Percentiles rank a stretch among this genome's conserved stretches.
Evolutionary conservation across 1,139 yeast species (phyloP).

Genomic region (Sugiyamaella xylanicola): DNA sequence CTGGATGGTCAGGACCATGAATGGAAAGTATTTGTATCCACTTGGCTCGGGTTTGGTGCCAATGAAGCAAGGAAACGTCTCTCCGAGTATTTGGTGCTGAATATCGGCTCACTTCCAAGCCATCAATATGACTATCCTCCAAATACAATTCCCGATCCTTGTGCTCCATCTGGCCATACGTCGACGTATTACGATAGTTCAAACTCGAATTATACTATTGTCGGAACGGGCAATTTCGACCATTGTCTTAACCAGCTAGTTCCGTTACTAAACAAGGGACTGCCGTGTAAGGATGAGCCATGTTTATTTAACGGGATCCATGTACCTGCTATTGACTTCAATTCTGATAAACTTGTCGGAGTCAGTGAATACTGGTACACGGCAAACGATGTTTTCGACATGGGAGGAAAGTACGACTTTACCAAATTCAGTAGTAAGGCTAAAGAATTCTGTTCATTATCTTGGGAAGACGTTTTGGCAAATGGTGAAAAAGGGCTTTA

Average conservation of each 20-base stretch:
- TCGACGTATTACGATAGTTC: slow-evolving; percentile 30
- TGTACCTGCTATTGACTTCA: slow-evolving; percentile 68
- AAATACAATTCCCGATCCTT: slow-evolving; percentile 54
- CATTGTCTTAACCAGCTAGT: slow-evolving; percentile 40
- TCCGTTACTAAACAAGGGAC: slow-evolving; percentile 52
- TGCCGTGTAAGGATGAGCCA: slow-evolving; percentile 48
- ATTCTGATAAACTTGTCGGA: slow-evolving; percentile 65
- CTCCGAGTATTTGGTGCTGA: slow-evolving; percentile 40
- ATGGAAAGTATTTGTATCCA: slow-evolving; percentile 65
- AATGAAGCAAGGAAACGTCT: slow-evolving; percentile 65
- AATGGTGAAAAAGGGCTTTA: slow-evolving; percentile 35
- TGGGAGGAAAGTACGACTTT: slow-evolving; percentile 48
- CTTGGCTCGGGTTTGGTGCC: slow-evolving; percentile 80
- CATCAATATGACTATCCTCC: slow-evolving; percentile 23
- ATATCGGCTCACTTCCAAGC: slow-evolving; percentile 10
- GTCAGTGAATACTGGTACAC: slow-evolving; percentile 86
- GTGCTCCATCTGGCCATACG: slow-evolving; percentile 53
- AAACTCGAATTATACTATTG: slow-evolving; percentile 24
- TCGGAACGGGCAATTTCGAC: slow-evolving; percentile 12
- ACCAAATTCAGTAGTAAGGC: slow-evolving; percentile 50
- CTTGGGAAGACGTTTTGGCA: slow-evolving; percentile 49
- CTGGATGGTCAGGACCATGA: slow-evolving; percentile 44
- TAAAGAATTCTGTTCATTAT: slow-evolving; percentile 49
- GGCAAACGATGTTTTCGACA: slow-evolving; percentile 50
- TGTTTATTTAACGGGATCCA: slow-evolving; percentile 47